Conservation (phyloP, 805 yeast genomes). For the Candida yuanshanica region DNA sequence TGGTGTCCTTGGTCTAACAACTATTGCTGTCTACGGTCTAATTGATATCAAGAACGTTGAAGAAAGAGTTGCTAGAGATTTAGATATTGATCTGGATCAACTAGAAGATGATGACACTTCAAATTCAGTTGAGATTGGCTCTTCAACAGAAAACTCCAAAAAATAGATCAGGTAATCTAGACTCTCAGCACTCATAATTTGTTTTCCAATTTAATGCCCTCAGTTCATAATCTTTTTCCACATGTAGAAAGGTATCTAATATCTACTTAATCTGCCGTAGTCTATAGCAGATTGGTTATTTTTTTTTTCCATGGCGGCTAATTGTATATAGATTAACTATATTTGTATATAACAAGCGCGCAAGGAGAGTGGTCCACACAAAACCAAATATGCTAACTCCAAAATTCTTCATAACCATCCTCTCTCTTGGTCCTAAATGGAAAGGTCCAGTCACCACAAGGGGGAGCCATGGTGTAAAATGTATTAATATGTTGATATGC, state of each 20-base stretch:
- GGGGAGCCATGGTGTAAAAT: constrained; percentile 19
- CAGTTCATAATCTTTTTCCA: too few relatives aligned
- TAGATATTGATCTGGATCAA: constrained; percentile 14
- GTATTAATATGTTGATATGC: constrained; percentile 18
- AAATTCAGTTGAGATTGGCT: constrained; percentile 1
- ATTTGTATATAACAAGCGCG: too few relatives aligned
- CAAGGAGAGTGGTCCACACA: too few relatives aligned
- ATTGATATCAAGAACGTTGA: constrained; percentile 72
- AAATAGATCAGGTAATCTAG: not conserved
- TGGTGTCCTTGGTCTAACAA: constrained; percentile 74
- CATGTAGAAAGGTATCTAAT: too few relatives aligned
- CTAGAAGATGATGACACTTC: constrained; percentile 4
- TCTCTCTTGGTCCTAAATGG: too few relatives aligned
- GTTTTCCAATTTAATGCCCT: not conserved
- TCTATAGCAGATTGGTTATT: too few relatives aligned
- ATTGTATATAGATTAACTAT: too few relatives aligned
- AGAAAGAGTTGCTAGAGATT: constrained; percentile 39
- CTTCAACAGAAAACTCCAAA: not conserved
- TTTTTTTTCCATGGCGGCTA: too few relatives aligned
- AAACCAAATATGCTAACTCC: too few relatives aligned
- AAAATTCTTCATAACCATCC: too few relatives aligned
- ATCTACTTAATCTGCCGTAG: too few relatives aligned
- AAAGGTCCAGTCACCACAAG: constrained; percentile 15
- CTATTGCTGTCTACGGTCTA: constrained; percentile 80
- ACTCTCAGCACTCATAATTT: too few relatives aligned